Evolutionary conservation across 106 monocot species (phyloP), one percentile per base, ranked within the genome.

Genomic region (Dendrobium officinale): DNA sequence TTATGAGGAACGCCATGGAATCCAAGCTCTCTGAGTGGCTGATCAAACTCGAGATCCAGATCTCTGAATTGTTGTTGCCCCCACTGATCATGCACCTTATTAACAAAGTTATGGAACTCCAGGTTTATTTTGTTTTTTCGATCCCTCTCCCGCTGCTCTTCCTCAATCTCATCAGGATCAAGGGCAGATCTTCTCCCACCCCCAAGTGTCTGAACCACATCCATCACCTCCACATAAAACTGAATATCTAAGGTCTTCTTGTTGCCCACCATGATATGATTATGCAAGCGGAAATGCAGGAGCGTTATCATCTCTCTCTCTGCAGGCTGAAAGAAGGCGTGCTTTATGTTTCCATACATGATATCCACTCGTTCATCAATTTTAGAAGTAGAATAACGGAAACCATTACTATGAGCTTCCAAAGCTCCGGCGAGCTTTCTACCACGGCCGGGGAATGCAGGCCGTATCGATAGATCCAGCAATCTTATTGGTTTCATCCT

Each of bases 241-340:
- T 98, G 97, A 8, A 98, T 92, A 81, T 98, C 97, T 67, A 91
- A 88, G 4, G 94, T 94, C 89, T 98, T 98, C 85, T 87, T 98
- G 82, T 88, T 98, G 16, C 97, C 94, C 37, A 94, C 97, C 97
- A 98, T 98, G 17, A 98, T 94, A 73, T 98, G 97, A 78, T 98
- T 94, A 72, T 98, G 97, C 29, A 98, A 80, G 80, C 91, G 97
- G 73, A 94, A 94, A 40, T 98, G 97, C 13, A 98, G 61, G 37
- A 98, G 88, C 0, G 97, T 98, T 27, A 98, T 98, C 97, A 98
- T 98, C 79, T 98, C 97, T 72, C 85, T 94, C 77, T 98, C 97
- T 27, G 97, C 92, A n/a, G 97, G 97, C 83, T 98, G 97, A 70
- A 98, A 98, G 41, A 94, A 98, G 47, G 94, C 97, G 86, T 98